Conservation (phyloP, 1,284 basidiomycete species). For the Ceratobasidium sp. region DNA sequence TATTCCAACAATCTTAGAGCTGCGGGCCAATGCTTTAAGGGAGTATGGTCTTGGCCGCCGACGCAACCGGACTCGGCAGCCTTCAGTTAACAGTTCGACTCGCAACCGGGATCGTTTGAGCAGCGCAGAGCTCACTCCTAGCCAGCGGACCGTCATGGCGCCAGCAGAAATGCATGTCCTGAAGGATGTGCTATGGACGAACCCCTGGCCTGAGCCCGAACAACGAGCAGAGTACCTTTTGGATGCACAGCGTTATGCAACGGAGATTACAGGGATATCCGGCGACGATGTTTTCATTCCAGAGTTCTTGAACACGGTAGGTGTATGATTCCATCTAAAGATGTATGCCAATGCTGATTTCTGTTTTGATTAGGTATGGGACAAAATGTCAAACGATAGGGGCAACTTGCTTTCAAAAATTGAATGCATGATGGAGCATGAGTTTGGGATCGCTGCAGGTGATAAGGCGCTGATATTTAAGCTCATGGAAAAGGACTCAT, state of each 20-base stretch:
- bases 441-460: background rate
- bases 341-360: background rate
- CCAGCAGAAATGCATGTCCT: background rate
- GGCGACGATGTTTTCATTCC: background rate
- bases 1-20: no score
- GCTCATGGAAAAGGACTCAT: background rate
- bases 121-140: no score
- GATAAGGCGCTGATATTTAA: background rate
- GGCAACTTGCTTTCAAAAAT: background rate
- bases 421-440: background rate
- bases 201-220: background rate
- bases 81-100: no score
- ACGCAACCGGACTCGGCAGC: no score
- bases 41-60: no score
- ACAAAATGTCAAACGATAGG: background rate
- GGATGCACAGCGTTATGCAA: background rate
- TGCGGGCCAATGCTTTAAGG: no score
- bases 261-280: background rate
- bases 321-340: no score
- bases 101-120: no score
- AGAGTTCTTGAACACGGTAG: background rate
- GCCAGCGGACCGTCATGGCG: background rate
- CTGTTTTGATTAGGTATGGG: background rate
- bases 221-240: background rate
- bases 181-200: background rate